Evolutionary conservation across 2,329 filamentous ascomycete species (phyloP).

Genomic region (Fusarium clavum): DNA sequence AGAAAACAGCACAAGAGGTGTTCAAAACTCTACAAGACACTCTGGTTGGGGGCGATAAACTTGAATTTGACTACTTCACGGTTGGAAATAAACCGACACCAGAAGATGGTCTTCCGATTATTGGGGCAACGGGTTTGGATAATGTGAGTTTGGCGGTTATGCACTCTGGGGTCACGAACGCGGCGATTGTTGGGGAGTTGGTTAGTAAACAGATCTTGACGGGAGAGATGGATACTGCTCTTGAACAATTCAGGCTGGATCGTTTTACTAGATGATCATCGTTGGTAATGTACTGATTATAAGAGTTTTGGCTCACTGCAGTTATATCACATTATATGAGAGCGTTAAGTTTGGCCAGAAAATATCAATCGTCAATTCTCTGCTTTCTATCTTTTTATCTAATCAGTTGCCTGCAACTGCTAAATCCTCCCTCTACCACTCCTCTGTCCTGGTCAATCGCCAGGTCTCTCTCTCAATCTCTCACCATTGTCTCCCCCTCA

Average conservation of each 20-base stretch:
- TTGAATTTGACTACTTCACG: conserved; percentile 22
- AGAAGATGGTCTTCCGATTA: conserved; percentile 22
- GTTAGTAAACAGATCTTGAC: conserved; percentile 19
- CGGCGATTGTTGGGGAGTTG: conserved; percentile 30
- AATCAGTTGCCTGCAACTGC: not conserved
- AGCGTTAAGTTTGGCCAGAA: not conserved
- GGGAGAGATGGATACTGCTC: not conserved
- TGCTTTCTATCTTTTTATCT: not conserved
- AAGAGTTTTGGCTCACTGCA: not conserved
- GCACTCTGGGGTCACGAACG: conserved; percentile 37
- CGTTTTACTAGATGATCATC: not conserved
- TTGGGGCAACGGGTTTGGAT: conserved; percentile 22
- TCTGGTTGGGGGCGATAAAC: not conserved
- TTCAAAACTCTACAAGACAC: conserved; percentile 10
- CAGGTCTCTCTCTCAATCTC: not conserved
- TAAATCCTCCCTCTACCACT: not conserved
- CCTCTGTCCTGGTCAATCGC: not conserved
- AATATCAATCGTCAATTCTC: not conserved
- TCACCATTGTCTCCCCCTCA: not conserved
- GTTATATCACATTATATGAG: not conserved
- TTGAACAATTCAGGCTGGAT: not conserved
- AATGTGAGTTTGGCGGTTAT: conserved; percentile 28
- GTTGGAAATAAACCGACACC: conserved; percentile 29
- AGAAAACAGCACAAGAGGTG: conserved; percentile 11
- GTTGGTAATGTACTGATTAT: not conserved